Base-by-base conservation (phyloP, 371 early-diverging fungal genomes). In the Syncephalastrum sp. region DNA sequence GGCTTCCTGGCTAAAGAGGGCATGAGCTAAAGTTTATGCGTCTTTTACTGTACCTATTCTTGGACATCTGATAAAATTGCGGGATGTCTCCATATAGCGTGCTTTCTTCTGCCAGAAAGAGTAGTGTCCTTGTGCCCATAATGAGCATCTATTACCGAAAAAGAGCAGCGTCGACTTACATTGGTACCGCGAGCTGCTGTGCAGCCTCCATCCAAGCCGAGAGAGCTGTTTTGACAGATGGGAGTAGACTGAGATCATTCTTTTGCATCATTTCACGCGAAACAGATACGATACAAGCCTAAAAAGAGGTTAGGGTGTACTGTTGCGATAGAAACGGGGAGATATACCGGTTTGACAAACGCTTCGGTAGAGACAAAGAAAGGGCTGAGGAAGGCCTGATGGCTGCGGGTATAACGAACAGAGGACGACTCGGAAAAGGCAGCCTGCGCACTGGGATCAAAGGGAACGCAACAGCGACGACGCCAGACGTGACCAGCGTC, bases 261-360 rank as follows among this genome's bases (percentile, higher is more conserved):
- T 47, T 48, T n/a, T 57, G 57, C 8, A 42, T n/a, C 5, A 63
- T 38, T 12, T 54, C 63, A 5, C 13, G 41, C n/a, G 47, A 43
- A 6, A 7, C 23, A 13, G 57, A 51, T 6, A 38, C 5, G 16
- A 27, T 27, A 5, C 21, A 42, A 42, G 43, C 42, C 24, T 43
- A 12, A 17, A 14, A 45, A 21, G 5, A 13, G 41, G 38, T 17
- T 48, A 25, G 17, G 5, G 12, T 12, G 38, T 33, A 0, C 16
- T 6, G 21, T 19, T 8, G 46, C 8, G 7, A 47, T 29, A 29
- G n/a, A 25, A 47, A 14, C 12, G 14, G 12, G 14, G 12, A 10
- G 42, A 41, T 42, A 38, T 41, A 54, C 60, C 48, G 41, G 29
- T 53, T 63, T 63, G 24, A 33, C n/a, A 21, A 63, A 63, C 12